These are phyloP conservation scores for Solanum chacoense DNA, from an alignment of 305 asterid genomes.

Conservation along the genomic window DNA sequence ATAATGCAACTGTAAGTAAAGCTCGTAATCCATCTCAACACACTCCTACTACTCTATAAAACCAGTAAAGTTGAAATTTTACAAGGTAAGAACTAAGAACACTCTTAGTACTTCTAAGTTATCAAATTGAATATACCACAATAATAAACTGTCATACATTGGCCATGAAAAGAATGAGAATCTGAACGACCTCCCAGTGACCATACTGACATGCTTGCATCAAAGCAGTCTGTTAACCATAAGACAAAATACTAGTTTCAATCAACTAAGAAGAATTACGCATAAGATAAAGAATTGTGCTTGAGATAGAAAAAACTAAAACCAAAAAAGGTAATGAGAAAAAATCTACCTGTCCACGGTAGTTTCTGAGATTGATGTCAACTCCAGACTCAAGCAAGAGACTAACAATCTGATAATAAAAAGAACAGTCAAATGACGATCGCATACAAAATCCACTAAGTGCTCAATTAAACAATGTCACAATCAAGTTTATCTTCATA, in stretches of 20 bases:
- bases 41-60: neutral
- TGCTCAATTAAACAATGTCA: neutral
- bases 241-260: neutral
- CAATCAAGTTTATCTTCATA: neutral
- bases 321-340: neutral
- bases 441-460: neutral
- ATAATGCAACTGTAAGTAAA: constrained; percentile 9
- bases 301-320: neutral
- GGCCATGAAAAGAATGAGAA: constrained; percentile 63
- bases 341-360: constrained; percentile 65
- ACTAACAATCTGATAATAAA: constrained; percentile 51
- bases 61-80: neutral
- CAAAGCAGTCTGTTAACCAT: constrained; percentile 62
- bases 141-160: constrained; percentile 40
- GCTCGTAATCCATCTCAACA: neutral
- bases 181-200: constrained; percentile 94
- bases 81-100: neutral
- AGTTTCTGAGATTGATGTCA: constrained; percentile 80
- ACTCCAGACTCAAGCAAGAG: constrained; percentile 79
- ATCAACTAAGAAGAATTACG: neutral
- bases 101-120: neutral
- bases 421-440: constrained; percentile 13
- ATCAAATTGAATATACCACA: constrained; percentile 3
- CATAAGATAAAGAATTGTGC: neutral
- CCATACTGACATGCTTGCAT: constrained; percentile 97